These are phyloP conservation scores for Claviceps pusilla DNA, from an alignment of 2,329 filamentous ascomycete genomes.

Conservation along the genomic window DNA sequence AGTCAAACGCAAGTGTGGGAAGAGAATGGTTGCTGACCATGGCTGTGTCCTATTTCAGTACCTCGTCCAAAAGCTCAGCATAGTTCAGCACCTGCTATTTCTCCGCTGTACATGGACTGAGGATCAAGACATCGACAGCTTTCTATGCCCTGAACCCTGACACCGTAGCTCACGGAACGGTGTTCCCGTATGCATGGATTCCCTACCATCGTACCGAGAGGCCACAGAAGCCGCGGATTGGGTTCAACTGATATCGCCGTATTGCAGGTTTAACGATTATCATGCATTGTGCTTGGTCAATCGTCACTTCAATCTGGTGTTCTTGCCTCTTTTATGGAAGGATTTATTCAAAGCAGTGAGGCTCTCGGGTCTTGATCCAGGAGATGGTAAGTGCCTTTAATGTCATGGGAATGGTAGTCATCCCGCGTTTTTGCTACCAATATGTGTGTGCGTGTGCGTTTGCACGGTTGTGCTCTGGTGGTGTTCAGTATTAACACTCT, in stretches of 20 bases:
- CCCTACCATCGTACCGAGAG: constrained; percentile 37
- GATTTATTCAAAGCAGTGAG: constrained; percentile 29
- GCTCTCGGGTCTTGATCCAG: constrained; percentile 25
- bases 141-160: background rate
- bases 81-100: no score
- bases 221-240: constrained; percentile 33
- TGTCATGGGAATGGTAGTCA: background rate
- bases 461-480: no score
- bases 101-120: no score
- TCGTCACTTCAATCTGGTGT: constrained; percentile 29
- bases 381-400: constrained; percentile 25
- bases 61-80: background rate
- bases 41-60: background rate
- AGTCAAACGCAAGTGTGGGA: no score
- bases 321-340: constrained; percentile 38
- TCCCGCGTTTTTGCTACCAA: no score
- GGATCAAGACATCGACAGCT: no score
- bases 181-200: constrained; percentile 11
- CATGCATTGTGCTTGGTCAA: constrained; percentile 33
- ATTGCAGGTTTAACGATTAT: constrained; percentile 27
- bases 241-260: constrained; percentile 32
- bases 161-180: background rate
- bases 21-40: no score
- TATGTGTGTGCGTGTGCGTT: no score
- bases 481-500: background rate